Percentiles rank a stretch among this genome's conserved stretches.
Evolutionary conservation across 2,329 filamentous ascomycete species (phyloP).

Genomic region (Cercospora sp.): DNA sequence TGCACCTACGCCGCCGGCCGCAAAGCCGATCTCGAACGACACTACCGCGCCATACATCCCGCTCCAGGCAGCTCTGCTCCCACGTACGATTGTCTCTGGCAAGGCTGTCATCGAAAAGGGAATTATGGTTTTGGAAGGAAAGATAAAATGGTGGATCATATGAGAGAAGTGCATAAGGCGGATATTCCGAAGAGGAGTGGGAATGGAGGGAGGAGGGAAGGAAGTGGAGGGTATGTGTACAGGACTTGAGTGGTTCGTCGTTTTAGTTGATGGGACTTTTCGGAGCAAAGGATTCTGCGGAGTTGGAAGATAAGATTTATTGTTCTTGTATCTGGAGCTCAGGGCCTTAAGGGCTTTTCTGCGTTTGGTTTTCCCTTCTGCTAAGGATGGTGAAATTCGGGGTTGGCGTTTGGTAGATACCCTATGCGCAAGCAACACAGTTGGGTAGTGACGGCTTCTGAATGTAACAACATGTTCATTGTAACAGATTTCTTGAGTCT

Average conservation of each 20-base stretch:
- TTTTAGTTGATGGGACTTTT: too few relatives aligned
- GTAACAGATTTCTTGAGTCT: not conserved
- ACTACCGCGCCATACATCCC: constrained; percentile 50
- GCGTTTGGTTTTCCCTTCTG: too few relatives aligned
- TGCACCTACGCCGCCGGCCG: constrained; percentile 43
- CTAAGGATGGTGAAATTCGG: too few relatives aligned
- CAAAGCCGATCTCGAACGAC: constrained; percentile 52
- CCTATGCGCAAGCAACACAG: not conserved
- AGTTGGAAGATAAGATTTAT: too few relatives aligned
- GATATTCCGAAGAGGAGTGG: constrained; percentile 43
- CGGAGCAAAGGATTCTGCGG: too few relatives aligned
- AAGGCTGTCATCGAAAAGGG: constrained; percentile 47
- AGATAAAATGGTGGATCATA: constrained; percentile 60
- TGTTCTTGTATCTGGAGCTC: too few relatives aligned
- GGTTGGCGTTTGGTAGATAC: not conserved
- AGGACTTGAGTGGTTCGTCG: too few relatives aligned
- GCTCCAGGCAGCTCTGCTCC: constrained; percentile 31
- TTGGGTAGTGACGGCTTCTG: too few relatives aligned
- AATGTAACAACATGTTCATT: not conserved
- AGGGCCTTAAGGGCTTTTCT: too few relatives aligned
- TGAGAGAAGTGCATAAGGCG: constrained; percentile 56
- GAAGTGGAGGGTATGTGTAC: too few relatives aligned
- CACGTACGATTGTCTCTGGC: constrained; percentile 47
- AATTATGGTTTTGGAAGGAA: constrained; percentile 55
- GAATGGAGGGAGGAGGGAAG: not conserved